Evolutionary conservation across 2,329 filamentous ascomycete genomes (phyloP).

Genomic region (Coniochaeta prunicola): DNA sequence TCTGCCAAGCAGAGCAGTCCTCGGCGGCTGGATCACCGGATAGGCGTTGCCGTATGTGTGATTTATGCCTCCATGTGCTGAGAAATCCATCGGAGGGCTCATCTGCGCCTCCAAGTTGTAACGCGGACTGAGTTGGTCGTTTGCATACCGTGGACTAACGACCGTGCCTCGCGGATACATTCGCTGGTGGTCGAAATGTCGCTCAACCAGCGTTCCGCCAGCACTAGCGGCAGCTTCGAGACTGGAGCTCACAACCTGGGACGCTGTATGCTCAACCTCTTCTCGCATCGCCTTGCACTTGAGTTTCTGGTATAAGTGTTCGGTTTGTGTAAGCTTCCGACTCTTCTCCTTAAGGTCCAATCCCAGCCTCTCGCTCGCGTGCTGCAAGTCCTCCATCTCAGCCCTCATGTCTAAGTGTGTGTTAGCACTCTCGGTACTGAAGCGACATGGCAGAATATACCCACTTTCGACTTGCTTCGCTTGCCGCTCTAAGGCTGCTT

Average conservation of each 20-base stretch:
- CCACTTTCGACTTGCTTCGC: conserved; percentile 57
- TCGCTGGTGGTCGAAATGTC: neutral
- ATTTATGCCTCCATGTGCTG: neutral
- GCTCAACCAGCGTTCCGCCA: neutral
- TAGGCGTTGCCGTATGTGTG: neutral
- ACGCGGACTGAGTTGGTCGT: neutral
- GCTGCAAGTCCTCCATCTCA: conserved; percentile 56
- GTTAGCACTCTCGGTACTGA: neutral
- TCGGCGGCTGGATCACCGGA: neutral
- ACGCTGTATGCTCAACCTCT: conserved; percentile 47
- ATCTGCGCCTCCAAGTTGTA: neutral
- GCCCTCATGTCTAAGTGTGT: conserved; percentile 40
- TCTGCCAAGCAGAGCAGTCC: neutral
- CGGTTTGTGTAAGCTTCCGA: conserved; percentile 60
- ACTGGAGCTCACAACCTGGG: conserved; percentile 37
- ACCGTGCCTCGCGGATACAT: neutral
- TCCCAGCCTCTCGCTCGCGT: conserved; percentile 66
- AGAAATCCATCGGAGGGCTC: neutral
- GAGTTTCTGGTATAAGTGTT: conserved; percentile 56
- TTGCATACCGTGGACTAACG: neutral
- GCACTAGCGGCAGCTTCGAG: conserved; percentile 1
- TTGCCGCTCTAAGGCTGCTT: conserved; percentile 60
- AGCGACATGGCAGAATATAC: neutral
- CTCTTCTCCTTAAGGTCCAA: conserved; percentile 63
- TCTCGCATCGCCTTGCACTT: conserved; percentile 48